These are phyloP conservation scores for Syncephalastrum monosporum DNA, from an alignment of 371 early-diverging fungal species.

Conservation along the genomic window DNA sequence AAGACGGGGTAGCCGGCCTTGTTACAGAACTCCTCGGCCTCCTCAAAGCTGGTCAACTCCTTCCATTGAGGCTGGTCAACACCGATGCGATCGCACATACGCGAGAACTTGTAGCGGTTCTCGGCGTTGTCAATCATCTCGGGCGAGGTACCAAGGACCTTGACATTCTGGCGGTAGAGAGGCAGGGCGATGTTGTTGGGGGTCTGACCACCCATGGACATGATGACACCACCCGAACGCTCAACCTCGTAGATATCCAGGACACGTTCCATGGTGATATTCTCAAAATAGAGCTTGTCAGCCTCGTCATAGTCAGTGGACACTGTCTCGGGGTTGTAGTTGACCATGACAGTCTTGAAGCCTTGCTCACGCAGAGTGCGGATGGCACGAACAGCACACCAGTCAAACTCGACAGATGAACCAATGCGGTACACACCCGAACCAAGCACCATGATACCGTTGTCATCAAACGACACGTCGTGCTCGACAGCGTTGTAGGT, in stretches of 20 bases:
- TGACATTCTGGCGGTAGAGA: constrained; percentile 80
- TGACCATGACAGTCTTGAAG: constrained; percentile 92
- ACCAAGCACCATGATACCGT: constrained; percentile 93
- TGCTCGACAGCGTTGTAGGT: constrained; percentile 92
- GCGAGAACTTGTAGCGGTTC: constrained; percentile 94
- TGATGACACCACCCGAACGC: constrained; percentile 78
- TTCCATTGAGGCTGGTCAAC: constrained; percentile 96
- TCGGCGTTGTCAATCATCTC: constrained; percentile 95
- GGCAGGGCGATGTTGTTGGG: constrained; percentile 95
- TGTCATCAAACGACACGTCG: constrained; percentile 84
- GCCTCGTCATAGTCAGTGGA: constrained; percentile 97
- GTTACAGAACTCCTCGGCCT: constrained; percentile 82
- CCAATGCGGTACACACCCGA: constrained; percentile 97
- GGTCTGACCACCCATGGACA: constrained; percentile 95
- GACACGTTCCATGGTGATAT: constrained; percentile 87
- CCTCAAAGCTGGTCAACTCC: constrained; percentile 82
- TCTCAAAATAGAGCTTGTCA: constrained; percentile 93
- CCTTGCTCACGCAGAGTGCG: constrained; percentile 82
- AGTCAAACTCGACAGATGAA: constrained; percentile 95
- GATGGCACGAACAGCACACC: constrained; percentile 94
- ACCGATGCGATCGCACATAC: constrained; percentile 90
- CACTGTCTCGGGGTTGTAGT: constrained; percentile 98
- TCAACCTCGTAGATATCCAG: constrained; percentile 94
- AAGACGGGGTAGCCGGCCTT: constrained; percentile 91
- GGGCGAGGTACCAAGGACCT: constrained; percentile 90